Evolutionary conservation across 768 basidiomycete genomes (phyloP).

Genomic region (Royoungia palumana): DNA sequence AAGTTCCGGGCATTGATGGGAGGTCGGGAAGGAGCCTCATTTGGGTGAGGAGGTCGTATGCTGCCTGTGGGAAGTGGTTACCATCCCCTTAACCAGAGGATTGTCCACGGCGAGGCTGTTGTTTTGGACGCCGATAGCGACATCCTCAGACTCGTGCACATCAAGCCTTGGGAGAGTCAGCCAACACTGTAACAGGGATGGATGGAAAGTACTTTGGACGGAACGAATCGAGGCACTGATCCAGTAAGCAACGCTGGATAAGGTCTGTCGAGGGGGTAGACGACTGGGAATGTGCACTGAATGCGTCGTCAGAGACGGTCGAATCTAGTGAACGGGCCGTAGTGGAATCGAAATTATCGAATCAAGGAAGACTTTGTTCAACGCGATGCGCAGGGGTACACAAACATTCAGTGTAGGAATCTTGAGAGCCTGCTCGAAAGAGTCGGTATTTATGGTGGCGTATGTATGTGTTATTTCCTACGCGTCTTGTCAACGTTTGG

Average conservation of each 20-base stretch:
- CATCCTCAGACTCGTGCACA: constrained; percentile 39
- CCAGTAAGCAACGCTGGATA: background rate
- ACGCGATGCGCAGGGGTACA: no score
- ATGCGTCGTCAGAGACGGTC: constrained; percentile 2
- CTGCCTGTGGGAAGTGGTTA: constrained; percentile 45
- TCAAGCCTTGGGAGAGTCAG: constrained; percentile 37
- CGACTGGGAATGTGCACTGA: constrained; percentile 6
- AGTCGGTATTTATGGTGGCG: no score
- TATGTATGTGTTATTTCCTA: no score
- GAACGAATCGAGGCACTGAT: constrained; percentile 8
- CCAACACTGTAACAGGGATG: background rate
- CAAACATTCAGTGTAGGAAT: no score
- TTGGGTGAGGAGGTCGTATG: constrained; percentile 41
- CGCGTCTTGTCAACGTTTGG: no score
- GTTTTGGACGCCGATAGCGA: no score
- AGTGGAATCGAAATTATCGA: no score
- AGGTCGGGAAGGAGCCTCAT: constrained; percentile 43
- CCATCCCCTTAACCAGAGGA: constrained; percentile 46
- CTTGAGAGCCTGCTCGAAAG: no score
- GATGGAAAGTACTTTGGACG: constrained; percentile 14
- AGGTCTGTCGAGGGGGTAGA: background rate
- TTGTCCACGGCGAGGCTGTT: no score
- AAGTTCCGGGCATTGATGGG: constrained; percentile 52
- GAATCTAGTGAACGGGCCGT: background rate
- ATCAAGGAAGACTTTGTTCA: background rate